Evolutionary conservation across 208 protist species (phyloP), one percentile per base, ranked within the genome.

Genomic region (Crithidia sp.): DNA sequence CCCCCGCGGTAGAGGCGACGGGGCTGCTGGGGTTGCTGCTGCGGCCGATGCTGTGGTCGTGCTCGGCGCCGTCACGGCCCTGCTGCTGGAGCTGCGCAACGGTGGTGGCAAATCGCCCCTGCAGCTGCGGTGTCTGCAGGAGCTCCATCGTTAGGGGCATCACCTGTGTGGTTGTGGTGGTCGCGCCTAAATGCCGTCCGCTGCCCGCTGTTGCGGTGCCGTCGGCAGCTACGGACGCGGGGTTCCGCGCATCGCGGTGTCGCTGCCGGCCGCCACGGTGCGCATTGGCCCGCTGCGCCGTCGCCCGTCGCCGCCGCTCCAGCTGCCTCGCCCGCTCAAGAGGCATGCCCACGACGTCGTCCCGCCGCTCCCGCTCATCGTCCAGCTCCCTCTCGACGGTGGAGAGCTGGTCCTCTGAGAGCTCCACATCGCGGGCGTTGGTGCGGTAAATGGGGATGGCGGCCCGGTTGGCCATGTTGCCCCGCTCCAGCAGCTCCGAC

Each of bases 301-400:
- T 54, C 45, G 45, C 70, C 28, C 28, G 43, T 4, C 41, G 65
- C 6, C 49, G 65, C 43, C 64, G 59, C 74, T 76, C 60, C 17
- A 82, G 53, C 62, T 76, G 74, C 9, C 60, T 41, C 13, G 77
- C 79, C 2, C 69, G 77, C 58, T 83, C 79, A 3, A 90, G 75
- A 13, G 87, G 71, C 76, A 92, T 82, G n/a, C 82, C 87, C 14
- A 92, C 84, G n/a, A 92, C 73, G 28, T 90, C 85, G 54, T 86
- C 77, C 13, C 61, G 71, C 28, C 65, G 74, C 47, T 75, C 74
- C 19, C 83, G 84, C 56, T 74, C 70, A 17, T 79, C 74, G 2
- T 87, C 82, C 37, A 92, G 71, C 14, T 71, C 74, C 0, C 74
- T 71, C 61, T 71, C 77, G 28, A 92, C 68, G 43, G 59, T 59